Evolutionary conservation across 225 moss, liverwort and hornwort species (phyloP), one percentile per base, ranked within the genome.

Genomic region (Pseudoscleropodium purum): DNA sequence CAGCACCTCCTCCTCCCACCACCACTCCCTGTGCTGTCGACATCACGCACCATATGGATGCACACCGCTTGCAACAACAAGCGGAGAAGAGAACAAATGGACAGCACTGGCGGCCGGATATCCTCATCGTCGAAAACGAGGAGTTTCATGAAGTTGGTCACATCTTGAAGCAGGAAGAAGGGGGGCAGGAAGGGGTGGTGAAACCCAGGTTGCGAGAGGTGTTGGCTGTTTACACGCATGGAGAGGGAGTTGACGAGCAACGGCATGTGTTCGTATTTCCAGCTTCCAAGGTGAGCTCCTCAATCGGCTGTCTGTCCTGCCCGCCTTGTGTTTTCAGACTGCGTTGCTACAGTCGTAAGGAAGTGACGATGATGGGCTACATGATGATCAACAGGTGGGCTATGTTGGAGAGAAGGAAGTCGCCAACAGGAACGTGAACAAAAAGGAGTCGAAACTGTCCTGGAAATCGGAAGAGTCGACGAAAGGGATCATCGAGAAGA

Each of bases 231-330:
- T 98, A 96, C 67, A 87, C 88, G n/a, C 94, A 90, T 18, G 96
- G 96, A 27, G 93, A 91, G 37, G 87, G 84, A 29, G 92, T 90
- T 25, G 79, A 90, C 7, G 88, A 93, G 65, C 95, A 95, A 82
- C 95, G 93, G 37, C 95, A 96, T 84, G 93, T 95, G 34, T 95
- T 97, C 45, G 94, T 95, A 41, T 94, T 95, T 78, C 96, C 97
- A 61, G 95, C 97, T 85, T 92, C 95, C 37, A 94, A 96, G 92
- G 94, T 95, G 74, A 54, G 83, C 82, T 45, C 30, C 61, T 80
- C 80, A 12, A 61, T 41, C 80, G 30, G 15, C 70, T 68, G 84
- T 26, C 43, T 54, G 79, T 14, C 57, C 63, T 62, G n/a, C 63
- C 39, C 29, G 12, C 43, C 43, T 43, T 64, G 43, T 43, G 45